A percentile compares a stretch with the other conserved stretches of the same genome.
These are phyloP conservation scores for Mycena albidolilacea DNA, from an alignment of 768 basidiomycete genomes.

Conservation along the genomic window DNA sequence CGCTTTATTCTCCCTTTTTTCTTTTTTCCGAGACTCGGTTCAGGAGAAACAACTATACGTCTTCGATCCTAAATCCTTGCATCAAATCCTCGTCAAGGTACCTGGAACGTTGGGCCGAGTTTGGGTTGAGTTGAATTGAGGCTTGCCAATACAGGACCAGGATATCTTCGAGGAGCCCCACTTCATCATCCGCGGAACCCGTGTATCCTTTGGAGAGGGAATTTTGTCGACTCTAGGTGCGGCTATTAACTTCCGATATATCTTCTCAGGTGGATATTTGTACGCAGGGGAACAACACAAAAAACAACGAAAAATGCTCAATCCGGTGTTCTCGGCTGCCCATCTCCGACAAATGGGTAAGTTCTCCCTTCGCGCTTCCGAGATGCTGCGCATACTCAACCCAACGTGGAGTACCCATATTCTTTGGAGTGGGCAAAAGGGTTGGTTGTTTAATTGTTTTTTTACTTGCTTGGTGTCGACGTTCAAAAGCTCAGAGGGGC, in stretches of 20 bases:
- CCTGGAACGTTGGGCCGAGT: not conserved
- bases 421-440: constrained; percentile 18
- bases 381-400: not conserved
- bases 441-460: not conserved
- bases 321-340: constrained; percentile 58
- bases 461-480: not conserved
- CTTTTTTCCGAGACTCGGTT: not conserved
- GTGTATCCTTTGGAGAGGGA: constrained; percentile 39
- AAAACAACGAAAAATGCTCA: constrained; percentile 60
- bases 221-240: constrained; percentile 39
- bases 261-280: not conserved
- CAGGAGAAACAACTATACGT: constrained; percentile 50
- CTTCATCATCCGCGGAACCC: constrained; percentile 37
- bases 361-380: not conserved
- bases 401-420: constrained; percentile 48
- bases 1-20: no score
- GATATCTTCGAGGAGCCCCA: constrained; percentile 49
- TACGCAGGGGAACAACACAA: constrained; percentile 52
- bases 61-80: constrained; percentile 53
- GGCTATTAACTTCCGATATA: not conserved
- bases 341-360: constrained; percentile 58
- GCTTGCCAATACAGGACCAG: constrained; percentile 47
- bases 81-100: constrained; percentile 53
- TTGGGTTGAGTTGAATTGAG: not conserved
- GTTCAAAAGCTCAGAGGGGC: constrained; percentile 45